Conservation (phyloP, 441 rosid genomes). For the Syzygium syzygioides region DNA sequence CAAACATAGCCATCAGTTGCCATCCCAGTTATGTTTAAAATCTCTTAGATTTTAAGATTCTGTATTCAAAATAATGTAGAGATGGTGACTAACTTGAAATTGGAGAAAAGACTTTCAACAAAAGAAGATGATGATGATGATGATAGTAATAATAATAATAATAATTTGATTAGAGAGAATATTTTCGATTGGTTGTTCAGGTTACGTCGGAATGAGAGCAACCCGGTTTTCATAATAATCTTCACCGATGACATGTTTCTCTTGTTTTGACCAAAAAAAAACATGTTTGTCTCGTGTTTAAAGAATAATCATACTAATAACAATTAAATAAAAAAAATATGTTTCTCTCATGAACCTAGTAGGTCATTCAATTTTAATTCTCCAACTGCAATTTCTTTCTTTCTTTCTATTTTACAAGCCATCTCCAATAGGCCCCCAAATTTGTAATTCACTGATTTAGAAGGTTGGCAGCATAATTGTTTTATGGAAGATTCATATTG, state of each 20-base stretch:
- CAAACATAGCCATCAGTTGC: not conserved
- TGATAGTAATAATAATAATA: not conserved
- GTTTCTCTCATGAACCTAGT: not conserved
- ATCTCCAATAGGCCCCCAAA: not conserved
- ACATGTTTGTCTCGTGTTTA: not conserved
- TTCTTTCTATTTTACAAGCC: not conserved
- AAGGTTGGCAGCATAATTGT: not conserved
- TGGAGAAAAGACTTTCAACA: not conserved
- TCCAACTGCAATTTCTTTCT: not conserved
- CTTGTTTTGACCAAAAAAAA: too few relatives aligned
- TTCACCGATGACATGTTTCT: not conserved
- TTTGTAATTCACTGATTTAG: not conserved
- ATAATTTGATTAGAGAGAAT: not conserved
- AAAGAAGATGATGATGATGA: not conserved
- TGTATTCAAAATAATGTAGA: not conserved
- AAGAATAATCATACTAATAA: not conserved
- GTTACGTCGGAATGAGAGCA: not conserved
- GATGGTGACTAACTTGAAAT: not conserved
- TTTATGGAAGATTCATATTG: not conserved
- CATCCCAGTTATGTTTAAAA: not conserved
- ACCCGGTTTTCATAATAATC: not conserved
- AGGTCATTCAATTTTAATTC: not conserved
- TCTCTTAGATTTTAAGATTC: not conserved
- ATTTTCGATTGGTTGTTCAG: not conserved
- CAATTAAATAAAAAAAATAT: not conserved